A percentile compares a stretch with the other conserved stretches of the same genome.
Evolutionary conservation across 2,329 filamentous ascomycete genomes (phyloP).

Genomic region (Aureobasidium sp.): DNA sequence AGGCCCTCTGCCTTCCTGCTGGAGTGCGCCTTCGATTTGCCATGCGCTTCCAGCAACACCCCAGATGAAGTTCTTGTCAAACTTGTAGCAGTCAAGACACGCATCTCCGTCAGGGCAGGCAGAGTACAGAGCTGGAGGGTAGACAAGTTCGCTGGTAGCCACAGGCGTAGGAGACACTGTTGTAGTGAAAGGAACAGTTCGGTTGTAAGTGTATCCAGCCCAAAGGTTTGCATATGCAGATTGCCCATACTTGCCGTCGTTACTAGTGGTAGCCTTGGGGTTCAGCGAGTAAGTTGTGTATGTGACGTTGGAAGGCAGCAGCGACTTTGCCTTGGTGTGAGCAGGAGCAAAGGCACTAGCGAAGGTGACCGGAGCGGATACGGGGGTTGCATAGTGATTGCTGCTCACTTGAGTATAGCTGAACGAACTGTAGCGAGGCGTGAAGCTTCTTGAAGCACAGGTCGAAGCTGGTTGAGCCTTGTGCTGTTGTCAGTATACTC

Average conservation of each 20-base stretch:
- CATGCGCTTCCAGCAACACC: slow-evolving; percentile 21
- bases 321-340: not conserved
- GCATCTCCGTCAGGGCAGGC: slow-evolving; percentile 28
- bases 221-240: slow-evolving; percentile 31
- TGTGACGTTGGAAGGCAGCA: not conserved
- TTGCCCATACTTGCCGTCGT: slow-evolving; percentile 28
- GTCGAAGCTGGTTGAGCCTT: not conserved
- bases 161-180: slow-evolving; percentile 51
- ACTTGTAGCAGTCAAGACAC: slow-evolving; percentile 39
- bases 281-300: slow-evolving; percentile 3
- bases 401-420: not conserved
- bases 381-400: not conserved
- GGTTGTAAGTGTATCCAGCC: not conserved
- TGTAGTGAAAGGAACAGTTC: slow-evolving; percentile 25
- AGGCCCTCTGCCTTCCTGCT: slow-evolving; percentile 20
- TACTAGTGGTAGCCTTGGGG: not conserved
- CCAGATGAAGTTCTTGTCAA: slow-evolving; percentile 39
- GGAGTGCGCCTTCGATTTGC: slow-evolving; percentile 22
- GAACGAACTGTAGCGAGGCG: not conserved
- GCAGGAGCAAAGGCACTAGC: not conserved
- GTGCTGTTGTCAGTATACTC: not conserved
- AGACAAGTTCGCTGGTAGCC: slow-evolving; percentile 47
- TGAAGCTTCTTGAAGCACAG: not conserved
- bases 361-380: not conserved
- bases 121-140: slow-evolving; percentile 49